Evolutionary conservation across 2,329 filamentous ascomycete genomes (phyloP), one percentile per base, ranked within the genome.

Genomic region (Colletotrichum sp.): DNA sequence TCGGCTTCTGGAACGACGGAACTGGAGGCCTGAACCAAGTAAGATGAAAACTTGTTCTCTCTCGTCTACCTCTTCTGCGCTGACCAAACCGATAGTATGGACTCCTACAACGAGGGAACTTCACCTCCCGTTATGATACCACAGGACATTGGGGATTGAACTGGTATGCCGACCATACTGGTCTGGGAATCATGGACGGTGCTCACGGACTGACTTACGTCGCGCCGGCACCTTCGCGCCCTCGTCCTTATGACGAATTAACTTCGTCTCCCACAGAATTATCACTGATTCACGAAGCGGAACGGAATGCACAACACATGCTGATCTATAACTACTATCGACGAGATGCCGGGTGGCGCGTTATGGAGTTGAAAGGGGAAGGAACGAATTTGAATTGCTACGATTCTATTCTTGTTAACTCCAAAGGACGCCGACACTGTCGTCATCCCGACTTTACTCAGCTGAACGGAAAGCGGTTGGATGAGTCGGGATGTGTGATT

Each of bases 371-470:
- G 57, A 63, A 30, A 24, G 7, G 65, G 7, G 71, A 73, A 30
- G 71, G 71, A 2, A 73, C 66, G 1, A 73, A 64, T 7, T n/a
- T 73, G 12, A 64, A 73, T 8, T 93, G 92, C 83, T 90, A 90
- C 76, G 92, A 93, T 79, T 88, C 91, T 0, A 84, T 93, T 12
- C 82, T 93, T 10, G 85, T 93, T 59, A 93, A 93, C 72, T 92
- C 92, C 24, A 90, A 91, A 77, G 91, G 91, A 4, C 84, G 86
- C 2, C 87, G 91, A 0, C 83, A 88, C 64, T 93, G 91, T 78
- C 84, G 64, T 3, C 71, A 73, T 34, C 39, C 65, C 43, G 24
- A 64, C 18, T 69, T 48, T 9, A 8, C 21, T 5, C 3, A 32
- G 2, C 30, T 73, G 15, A 10, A 63, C 30, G 71, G 71, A 1